These are phyloP conservation scores for Dictyostelium firmibasis DNA, from an alignment of 78 protist genomes.

Conservation along the genomic window DNA sequence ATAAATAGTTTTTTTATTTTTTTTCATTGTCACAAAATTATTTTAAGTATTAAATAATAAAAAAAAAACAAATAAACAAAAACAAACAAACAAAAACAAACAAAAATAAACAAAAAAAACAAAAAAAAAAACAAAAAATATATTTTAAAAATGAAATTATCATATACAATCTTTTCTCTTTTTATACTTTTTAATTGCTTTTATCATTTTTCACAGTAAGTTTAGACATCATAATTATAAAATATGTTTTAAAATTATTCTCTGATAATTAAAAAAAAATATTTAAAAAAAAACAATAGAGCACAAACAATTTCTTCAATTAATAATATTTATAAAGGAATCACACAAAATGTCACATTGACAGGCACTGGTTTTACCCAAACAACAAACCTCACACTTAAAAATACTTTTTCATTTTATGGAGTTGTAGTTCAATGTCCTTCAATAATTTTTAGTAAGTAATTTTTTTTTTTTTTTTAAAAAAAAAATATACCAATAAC, in stretches of 20 bases:
- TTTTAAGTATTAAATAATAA: no score
- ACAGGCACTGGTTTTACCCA: not conserved
- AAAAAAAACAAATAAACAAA: not conserved
- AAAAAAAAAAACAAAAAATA: no score
- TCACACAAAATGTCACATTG: not conserved
- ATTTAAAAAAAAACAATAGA: not conserved
- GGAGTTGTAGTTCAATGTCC: not conserved
- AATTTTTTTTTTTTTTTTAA: not conserved
- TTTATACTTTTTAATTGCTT: not conserved
- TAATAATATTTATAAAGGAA: not conserved
- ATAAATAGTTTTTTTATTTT: not conserved
- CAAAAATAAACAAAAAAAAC: not conserved
- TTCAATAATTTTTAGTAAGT: not conserved
- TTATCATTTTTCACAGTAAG: not conserved
- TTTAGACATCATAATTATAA: not conserved
- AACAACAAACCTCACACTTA: not conserved
- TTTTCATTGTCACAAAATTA: not conserved
- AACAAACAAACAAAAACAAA: not conserved
- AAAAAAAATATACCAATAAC: no score
- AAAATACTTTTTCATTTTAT: not conserved
- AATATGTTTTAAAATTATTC: not conserved
- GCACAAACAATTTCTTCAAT: not conserved
- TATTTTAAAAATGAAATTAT: not conserved
- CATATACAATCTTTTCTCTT: not conserved
- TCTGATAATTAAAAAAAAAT: not conserved